phyloP scores from a whole-genome alignment of 2,329 filamentous ascomycete species.

The Fusarium denticulatum region DNA sequence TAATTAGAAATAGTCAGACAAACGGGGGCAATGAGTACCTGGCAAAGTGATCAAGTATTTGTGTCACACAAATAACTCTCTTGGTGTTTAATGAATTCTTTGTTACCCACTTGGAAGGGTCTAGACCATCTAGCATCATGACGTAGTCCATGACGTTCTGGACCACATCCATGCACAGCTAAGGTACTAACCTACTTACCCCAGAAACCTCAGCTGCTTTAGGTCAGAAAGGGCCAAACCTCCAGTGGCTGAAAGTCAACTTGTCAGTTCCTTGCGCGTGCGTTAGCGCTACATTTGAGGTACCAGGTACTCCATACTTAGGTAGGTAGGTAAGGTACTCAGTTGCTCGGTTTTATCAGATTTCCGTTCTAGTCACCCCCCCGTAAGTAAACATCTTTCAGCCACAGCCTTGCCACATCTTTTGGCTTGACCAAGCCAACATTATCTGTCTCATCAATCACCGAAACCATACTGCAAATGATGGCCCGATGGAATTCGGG shows the following conservation, averaged over 20 bases:
- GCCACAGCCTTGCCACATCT: neutral
- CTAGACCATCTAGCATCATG: conserved; percentile 27
- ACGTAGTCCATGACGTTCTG: conserved; percentile 14
- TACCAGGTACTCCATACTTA: neutral
- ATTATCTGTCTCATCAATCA: conserved; percentile 1
- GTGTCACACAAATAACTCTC: neutral
- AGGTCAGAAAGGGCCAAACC: neutral
- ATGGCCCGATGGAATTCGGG: conserved; percentile 26
- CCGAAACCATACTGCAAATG: neutral
- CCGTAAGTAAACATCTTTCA: neutral
- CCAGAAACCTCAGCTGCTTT: neutral
- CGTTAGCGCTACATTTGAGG: neutral
- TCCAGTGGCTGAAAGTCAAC: conserved; percentile 1
- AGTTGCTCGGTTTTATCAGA: neutral
- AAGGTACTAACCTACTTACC: neutral
- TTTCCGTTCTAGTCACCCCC: neutral
- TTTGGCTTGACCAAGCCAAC: neutral
- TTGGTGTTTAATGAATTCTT: neutral
- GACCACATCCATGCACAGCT: neutral
- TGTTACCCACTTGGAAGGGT: neutral
- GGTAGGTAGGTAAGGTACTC: neutral
- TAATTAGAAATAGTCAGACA: neutral
- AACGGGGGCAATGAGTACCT: no score
- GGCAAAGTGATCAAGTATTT: neutral
- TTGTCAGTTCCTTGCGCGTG: neutral